Conservation (phyloP, 495 filamentous ascomycete genomes). For the Trichocladium uniseriatum region DNA sequence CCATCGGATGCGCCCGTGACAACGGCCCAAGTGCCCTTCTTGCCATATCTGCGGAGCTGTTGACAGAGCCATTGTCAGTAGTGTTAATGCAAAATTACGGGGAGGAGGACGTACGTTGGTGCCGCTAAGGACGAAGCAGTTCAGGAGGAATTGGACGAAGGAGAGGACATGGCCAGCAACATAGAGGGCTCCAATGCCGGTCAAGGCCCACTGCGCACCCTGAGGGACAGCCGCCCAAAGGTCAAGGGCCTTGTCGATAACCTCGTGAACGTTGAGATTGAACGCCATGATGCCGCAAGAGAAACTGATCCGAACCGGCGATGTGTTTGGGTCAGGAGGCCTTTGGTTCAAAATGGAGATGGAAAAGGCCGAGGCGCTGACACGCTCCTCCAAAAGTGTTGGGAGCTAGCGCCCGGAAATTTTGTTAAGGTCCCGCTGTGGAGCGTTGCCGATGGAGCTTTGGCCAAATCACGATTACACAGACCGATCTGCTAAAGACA, state of each 20-base stretch:
- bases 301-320: not conserved
- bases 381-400: not conserved
- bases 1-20: constrained; percentile 95
- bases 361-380: not conserved
- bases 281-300: constrained; percentile 1
- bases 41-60: constrained; percentile 84
- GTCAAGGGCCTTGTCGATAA: constrained; percentile 32
- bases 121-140: constrained; percentile 65
- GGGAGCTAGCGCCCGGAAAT: not conserved
- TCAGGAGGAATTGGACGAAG: constrained; percentile 57
- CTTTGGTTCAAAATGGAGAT: not conserved
- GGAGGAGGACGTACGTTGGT: constrained; percentile 38
- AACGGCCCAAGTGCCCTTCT: constrained; percentile 87
- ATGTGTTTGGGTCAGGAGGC: not conserved
- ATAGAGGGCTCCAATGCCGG: constrained; percentile 50
- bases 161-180: constrained; percentile 48
- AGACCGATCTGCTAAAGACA: too few species aligned
- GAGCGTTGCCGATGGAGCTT: not conserved
- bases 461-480: not conserved
- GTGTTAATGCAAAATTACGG: not conserved
- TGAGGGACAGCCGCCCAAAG: constrained; percentile 31
- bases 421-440: not conserved
- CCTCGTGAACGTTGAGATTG: constrained; percentile 3
- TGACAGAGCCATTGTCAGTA: not conserved
- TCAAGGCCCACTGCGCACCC: constrained; percentile 28